Conservation (phyloP, 495 filamentous ascomycete species). For the Niebla homalea region DNA sequence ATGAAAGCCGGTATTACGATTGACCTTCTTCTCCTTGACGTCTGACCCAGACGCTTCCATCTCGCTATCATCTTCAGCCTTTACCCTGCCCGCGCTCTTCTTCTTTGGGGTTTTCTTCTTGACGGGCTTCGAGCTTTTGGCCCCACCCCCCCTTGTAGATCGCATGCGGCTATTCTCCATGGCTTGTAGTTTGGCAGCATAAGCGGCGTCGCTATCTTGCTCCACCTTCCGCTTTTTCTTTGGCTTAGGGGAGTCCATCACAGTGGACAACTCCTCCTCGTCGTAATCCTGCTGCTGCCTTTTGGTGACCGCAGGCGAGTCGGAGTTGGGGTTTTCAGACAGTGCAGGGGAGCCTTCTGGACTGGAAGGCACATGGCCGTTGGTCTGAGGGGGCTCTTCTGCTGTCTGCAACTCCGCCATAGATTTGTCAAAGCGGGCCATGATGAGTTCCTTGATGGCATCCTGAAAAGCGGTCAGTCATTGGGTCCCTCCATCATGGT, state of each 20-base stretch:
- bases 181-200: constrained; percentile 80
- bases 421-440: constrained; percentile 78
- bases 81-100: constrained; percentile 57
- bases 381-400: constrained; percentile 16
- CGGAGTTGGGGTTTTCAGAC: constrained; percentile 30
- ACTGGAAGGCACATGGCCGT: constrained; percentile 12
- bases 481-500: neutral
- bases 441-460: constrained; percentile 70
- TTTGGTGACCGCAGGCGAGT: constrained; percentile 42
- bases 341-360: constrained; percentile 14
- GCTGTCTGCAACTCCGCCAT: constrained; percentile 34
- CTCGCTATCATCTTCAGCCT: constrained; percentile 69
- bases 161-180: constrained; percentile 71
- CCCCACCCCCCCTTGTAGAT: constrained; percentile 51
- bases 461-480: constrained; percentile 34
- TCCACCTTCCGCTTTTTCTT: constrained; percentile 40
- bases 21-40: constrained; percentile 47
- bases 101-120: constrained; percentile 57
- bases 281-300: constrained; percentile 44
- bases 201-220: constrained; percentile 66
- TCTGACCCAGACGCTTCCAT: constrained; percentile 50
- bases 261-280: constrained; percentile 36
- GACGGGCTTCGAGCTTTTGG: constrained; percentile 41
- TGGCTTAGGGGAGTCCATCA: constrained; percentile 29
- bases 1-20: constrained; percentile 54